Evolutionary conservation across 192 early-diverging fungal genomes (phyloP).

Genomic region (Entophlyctis luteolus): DNA sequence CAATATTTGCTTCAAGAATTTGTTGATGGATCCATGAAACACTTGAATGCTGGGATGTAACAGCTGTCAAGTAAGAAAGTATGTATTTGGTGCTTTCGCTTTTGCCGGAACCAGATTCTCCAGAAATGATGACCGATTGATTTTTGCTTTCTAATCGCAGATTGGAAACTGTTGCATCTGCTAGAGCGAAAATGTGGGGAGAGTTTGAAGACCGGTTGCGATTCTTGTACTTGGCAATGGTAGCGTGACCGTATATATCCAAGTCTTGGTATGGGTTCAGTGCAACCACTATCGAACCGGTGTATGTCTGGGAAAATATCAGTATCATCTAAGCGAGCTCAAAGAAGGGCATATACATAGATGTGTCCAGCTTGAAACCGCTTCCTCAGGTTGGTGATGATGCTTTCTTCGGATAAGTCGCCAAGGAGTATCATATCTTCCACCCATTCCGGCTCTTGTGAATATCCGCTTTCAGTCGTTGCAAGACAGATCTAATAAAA

Average conservation of each 20-base stretch:
- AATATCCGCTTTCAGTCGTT: not conserved
- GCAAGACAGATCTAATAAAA: too few species aligned
- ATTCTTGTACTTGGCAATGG: conserved; percentile 41
- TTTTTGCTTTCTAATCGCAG: conserved; percentile 36
- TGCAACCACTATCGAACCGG: conserved; percentile 53
- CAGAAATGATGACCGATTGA: conserved; percentile 55
- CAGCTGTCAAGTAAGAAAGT: conserved; percentile 48
- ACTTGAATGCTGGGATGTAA: conserved; percentile 33
- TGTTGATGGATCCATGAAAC: conserved; percentile 58
- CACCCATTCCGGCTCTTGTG: conserved; percentile 20
- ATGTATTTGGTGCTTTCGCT: conserved; percentile 60
- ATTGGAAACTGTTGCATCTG: conserved; percentile 48
- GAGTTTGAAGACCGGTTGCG: conserved; percentile 38
- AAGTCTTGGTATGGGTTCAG: conserved; percentile 50
- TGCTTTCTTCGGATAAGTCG: conserved; percentile 86
- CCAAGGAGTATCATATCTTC: conserved; percentile 91
- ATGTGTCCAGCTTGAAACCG: conserved; percentile 81
- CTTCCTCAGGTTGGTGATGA: conserved; percentile 85
- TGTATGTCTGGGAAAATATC: conserved; percentile 42
- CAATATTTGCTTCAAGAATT: conserved; percentile 57
- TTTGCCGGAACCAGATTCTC: conserved; percentile 59
- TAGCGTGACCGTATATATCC: conserved; percentile 39
- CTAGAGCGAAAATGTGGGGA: conserved; percentile 55
- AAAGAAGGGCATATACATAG: conserved; percentile 64
- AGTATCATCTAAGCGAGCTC: not conserved